Conservation (phyloP, 148 eudicot species). For the Fagopyrum tataricum region DNA sequence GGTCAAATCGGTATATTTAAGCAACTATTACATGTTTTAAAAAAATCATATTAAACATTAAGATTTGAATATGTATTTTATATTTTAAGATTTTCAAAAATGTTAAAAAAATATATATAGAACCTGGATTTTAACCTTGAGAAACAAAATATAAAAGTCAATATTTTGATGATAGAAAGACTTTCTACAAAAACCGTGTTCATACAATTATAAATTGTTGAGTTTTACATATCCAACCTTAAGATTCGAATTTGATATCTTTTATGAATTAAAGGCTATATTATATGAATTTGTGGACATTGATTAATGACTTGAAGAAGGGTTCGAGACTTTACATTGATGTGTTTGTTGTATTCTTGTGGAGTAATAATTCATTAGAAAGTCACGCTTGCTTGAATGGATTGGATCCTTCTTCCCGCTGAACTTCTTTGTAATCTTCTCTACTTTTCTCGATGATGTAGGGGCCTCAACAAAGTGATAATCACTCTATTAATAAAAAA, state of each 20-base stretch:
- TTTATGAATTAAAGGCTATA: neutral
- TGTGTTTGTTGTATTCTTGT: neutral
- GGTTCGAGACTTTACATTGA: neutral
- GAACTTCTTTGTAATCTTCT: neutral
- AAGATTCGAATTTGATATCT: too few relatives aligned
- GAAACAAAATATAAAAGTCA: neutral
- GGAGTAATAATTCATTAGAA: constrained; percentile 6
- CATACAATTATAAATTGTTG: too few relatives aligned
- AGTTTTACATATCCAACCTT: too few relatives aligned
- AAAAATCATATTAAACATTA: too few relatives aligned
- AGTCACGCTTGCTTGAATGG: constrained; percentile 6
- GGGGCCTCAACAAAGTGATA: neutral
- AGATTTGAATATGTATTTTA: too few relatives aligned
- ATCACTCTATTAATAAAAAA: neutral
- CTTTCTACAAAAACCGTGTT: too few relatives aligned
- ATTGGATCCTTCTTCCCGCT: neutral
- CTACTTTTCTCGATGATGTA: neutral
- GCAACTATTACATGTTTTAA: too few relatives aligned
- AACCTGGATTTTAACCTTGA: too few relatives aligned
- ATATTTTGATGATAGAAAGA: neutral
- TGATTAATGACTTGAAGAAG: neutral
- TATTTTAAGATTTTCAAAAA: too few relatives aligned
- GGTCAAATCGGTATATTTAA: too few relatives aligned
- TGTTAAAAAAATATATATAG: too few relatives aligned
- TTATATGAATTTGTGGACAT: neutral